Evolutionary conservation across 2,329 filamentous ascomycete species (phyloP).

Genomic region (Ciborinia camelliae): DNA sequence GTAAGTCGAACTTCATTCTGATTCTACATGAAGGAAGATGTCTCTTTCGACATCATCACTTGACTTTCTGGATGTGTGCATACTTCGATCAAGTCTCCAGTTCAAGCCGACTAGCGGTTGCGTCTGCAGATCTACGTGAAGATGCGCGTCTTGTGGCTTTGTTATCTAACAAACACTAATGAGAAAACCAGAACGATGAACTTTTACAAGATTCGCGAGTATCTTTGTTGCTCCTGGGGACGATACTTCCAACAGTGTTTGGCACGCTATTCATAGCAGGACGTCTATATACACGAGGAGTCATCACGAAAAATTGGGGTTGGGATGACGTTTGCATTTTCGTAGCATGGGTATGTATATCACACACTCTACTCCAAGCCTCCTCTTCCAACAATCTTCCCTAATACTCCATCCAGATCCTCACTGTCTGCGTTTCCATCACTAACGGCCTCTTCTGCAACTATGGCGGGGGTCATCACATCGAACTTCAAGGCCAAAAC

Average conservation of each 20-base stretch:
- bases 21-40: not conserved
- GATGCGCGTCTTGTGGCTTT: not conserved
- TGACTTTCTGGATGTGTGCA: not conserved
- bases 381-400: too few species aligned
- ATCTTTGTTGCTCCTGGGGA: not conserved
- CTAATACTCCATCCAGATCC: not conserved
- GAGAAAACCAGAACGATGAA: not conserved
- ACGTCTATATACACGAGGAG: conserved; percentile 1
- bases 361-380: not conserved
- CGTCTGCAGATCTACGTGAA: not conserved
- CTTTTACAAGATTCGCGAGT: not conserved
- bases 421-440: not conserved
- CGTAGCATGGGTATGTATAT: not conserved
- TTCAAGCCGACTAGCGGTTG: too few species aligned
- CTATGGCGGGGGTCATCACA: not conserved
- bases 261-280: not conserved
- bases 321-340: not conserved
- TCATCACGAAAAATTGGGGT: conserved; percentile 8
- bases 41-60: not conserved
- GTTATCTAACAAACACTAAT: not conserved
- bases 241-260: not conserved
- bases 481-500: not conserved
- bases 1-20: not conserved
- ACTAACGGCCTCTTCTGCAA: not conserved
- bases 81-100: not conserved